Evolutionary conservation across 768 basidiomycete genomes (phyloP).

Genomic region (Boletus subparvulus): DNA sequence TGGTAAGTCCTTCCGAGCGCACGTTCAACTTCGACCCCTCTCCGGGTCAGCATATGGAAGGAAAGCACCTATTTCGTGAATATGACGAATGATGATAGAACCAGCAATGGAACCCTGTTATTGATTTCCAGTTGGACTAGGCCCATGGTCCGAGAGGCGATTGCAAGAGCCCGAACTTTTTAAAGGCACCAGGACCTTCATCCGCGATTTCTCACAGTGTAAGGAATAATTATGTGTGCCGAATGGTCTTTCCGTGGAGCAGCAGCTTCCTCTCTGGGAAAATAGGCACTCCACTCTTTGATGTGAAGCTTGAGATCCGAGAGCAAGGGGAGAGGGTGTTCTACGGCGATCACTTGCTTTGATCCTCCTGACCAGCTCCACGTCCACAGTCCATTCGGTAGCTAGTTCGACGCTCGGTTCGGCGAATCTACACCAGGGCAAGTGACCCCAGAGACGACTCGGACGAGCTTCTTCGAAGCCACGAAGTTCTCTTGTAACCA

Average conservation of each 20-base stretch:
- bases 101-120: slow-evolving; percentile 72
- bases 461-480: too few species aligned
- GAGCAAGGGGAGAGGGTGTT: too few species aligned
- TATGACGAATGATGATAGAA: slow-evolving; percentile 39
- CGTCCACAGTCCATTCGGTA: too few species aligned
- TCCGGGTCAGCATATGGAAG: too few species aligned
- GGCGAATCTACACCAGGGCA: too few species aligned
- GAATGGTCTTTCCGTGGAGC: slow-evolving; percentile 69
- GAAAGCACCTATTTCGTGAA: slow-evolving; percentile 55
- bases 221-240: slow-evolving; percentile 64
- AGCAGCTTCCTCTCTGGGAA: slow-evolving; percentile 68
- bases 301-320: slow-evolving; percentile 50
- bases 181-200: slow-evolving; percentile 71
- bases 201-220: slow-evolving; percentile 71
- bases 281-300: slow-evolving; percentile 73
- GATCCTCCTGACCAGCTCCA: slow-evolving; percentile 31
- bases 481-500: slow-evolving; percentile 65
- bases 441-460: too few species aligned
- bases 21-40: too few species aligned
- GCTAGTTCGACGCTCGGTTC: too few species aligned
- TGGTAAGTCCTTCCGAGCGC: slow-evolving; percentile 66
- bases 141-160: background rate
- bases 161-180: slow-evolving; percentile 39
- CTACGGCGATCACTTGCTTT: slow-evolving; percentile 41
- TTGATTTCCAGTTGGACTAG: slow-evolving; percentile 5